phyloP scores from a whole-genome alignment of 1,139 yeast genomes.

The Magnusiomyces ingens region DNA sequence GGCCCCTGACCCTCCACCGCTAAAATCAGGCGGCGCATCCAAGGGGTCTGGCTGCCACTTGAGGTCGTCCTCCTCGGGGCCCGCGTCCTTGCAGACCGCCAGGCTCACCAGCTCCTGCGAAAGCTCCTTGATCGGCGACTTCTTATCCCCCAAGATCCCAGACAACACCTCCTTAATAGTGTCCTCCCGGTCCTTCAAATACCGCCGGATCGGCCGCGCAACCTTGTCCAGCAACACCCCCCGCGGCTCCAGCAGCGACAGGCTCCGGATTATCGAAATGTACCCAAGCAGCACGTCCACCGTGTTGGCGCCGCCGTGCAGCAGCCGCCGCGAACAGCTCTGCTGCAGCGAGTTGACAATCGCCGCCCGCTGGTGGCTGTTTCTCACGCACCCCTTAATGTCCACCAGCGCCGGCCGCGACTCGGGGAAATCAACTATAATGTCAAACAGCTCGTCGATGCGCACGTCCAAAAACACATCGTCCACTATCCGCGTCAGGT shows the following conservation, averaged over 20 bases:
- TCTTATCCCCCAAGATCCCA: slow-evolving; percentile 56
- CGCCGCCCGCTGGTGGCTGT: slow-evolving; percentile 40
- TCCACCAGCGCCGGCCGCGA: slow-evolving; percentile 60
- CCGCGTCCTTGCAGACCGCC: too few species aligned
- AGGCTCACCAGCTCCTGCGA: slow-evolving; percentile 48
- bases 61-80: slow-evolving; percentile 22
- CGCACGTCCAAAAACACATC: slow-evolving; percentile 31
- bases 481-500: slow-evolving; percentile 11
- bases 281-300: slow-evolving; percentile 64
- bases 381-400: slow-evolving; percentile 37
- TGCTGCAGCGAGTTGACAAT: slow-evolving; percentile 51
- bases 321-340: slow-evolving; percentile 44
- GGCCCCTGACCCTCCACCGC: too few species aligned
- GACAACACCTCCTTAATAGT: slow-evolving; percentile 62
- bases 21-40: slow-evolving; percentile 86
- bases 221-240: slow-evolving; percentile 79
- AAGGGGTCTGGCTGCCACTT: slow-evolving; percentile 87
- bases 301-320: slow-evolving; percentile 83
- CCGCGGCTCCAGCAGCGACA: slow-evolving; percentile 74
- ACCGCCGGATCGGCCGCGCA: slow-evolving; percentile 62
- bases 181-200: slow-evolving; percentile 66
- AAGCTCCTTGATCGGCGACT: slow-evolving; percentile 44
- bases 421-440: slow-evolving; percentile 53
- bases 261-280: slow-evolving; percentile 64
- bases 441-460: slow-evolving; percentile 56